phyloP scores from a whole-genome alignment of 1,284 basidiomycete genomes.

The Boletus hoseneyae region DNA sequence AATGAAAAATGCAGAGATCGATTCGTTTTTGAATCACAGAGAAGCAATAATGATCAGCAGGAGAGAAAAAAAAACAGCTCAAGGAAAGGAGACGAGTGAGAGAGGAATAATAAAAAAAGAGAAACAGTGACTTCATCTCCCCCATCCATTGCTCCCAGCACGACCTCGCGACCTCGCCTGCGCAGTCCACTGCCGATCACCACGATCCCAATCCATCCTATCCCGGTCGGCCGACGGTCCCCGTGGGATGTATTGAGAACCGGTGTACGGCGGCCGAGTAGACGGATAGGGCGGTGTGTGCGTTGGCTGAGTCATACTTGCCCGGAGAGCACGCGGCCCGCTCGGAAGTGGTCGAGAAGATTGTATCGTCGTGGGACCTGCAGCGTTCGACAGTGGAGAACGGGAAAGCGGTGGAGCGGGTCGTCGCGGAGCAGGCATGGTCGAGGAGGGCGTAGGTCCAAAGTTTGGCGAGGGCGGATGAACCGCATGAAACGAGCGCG shows the following conservation, averaged over 20 bases:
- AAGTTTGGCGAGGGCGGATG: constrained; percentile 27
- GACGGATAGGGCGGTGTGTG: constrained; percentile 24
- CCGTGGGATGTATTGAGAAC: constrained; percentile 32
- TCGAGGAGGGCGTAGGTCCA: constrained; percentile 23
- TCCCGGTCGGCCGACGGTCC: constrained; percentile 48
- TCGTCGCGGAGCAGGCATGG: constrained; percentile 25
- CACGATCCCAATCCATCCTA: constrained; percentile 38
- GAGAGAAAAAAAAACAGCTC: constrained; percentile 1
- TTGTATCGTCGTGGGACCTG: constrained; percentile 21
- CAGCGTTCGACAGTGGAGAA: constrained; percentile 24
- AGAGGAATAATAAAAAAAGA: constrained; percentile 8
- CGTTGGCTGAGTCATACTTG: constrained; percentile 25
- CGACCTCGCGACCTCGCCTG: constrained; percentile 29
- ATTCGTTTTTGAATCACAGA: background rate
- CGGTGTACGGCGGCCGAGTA: constrained; percentile 23
- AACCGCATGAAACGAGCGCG: constrained; percentile 40
- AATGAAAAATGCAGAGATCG: too few relatives aligned
- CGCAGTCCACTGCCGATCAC: constrained; percentile 27
- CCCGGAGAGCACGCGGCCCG: constrained; percentile 52
- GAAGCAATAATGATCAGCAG: constrained; percentile 35
- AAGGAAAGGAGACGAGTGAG: background rate
- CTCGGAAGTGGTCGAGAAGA: constrained; percentile 43
- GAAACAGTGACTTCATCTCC: constrained; percentile 19
- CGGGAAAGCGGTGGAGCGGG: constrained; percentile 28
- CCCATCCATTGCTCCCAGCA: constrained; percentile 34